Percentiles rank a stretch among this genome's conserved stretches.
Evolutionary conservation across 495 filamentous ascomycete species (phyloP).

Genomic region (Hypomontagnella monticulosa): DNA sequence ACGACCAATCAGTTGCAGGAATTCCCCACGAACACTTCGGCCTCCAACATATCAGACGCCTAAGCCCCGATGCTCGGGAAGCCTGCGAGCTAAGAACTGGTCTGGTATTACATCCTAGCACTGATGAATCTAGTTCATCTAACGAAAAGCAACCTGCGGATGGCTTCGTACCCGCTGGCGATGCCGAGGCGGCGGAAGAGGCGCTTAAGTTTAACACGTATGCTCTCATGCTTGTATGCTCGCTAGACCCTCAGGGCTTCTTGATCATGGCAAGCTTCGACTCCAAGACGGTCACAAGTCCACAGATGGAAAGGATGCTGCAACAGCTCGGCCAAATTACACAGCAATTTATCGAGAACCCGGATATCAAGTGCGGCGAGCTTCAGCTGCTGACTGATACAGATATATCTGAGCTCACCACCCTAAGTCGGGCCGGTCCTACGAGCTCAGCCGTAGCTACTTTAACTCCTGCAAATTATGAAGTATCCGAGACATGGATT

Average conservation of each 20-base stretch:
- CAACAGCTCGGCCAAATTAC: conserved; percentile 44
- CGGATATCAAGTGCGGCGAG: conserved; percentile 37
- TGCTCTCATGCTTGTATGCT: conserved; percentile 70
- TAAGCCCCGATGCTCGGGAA: conserved; percentile 68
- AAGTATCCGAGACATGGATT: conserved; percentile 47
- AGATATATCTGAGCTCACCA: conserved; percentile 28
- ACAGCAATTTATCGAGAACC: conserved; percentile 46
- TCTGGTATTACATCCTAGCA: conserved; percentile 57
- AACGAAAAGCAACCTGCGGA: conserved; percentile 55
- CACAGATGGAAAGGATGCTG: conserved; percentile 47
- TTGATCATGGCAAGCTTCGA: conserved; percentile 71
- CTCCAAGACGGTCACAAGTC: conserved; percentile 50
- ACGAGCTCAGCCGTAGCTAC: conserved; percentile 10
- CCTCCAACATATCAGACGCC: conserved; percentile 71
- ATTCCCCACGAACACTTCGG: conserved; percentile 74
- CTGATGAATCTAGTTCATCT: conserved; percentile 41
- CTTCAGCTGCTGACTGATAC: conserved; percentile 42
- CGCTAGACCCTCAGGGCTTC: conserved; percentile 64
- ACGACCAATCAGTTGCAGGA: conserved; percentile 61
- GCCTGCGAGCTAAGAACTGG: conserved; percentile 68
- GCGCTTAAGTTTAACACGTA: conserved; percentile 75
- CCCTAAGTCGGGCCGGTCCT: conserved; percentile 8
- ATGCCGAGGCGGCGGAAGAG: conserved; percentile 65
- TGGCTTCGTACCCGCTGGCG: conserved; percentile 60
- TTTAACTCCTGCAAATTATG: conserved; percentile 24